Evolutionary conservation across 2,329 filamentous ascomycete species (phyloP).

Genomic region (Leptographium procerum): DNA sequence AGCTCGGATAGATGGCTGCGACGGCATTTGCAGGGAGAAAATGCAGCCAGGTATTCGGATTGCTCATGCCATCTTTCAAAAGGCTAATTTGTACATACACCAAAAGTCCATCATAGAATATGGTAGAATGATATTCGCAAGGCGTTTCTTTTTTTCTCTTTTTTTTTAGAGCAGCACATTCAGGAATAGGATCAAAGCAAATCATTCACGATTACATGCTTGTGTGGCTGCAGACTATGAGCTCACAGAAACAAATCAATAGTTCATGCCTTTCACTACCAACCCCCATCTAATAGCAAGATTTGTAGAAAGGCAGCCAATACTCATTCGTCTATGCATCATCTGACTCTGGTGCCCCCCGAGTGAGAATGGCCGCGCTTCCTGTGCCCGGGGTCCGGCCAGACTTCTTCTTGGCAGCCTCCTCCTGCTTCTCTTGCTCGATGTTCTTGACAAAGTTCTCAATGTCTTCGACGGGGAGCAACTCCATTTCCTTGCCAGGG

Average conservation of each 20-base stretch:
- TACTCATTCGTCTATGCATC: not conserved
- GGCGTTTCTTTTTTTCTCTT: constrained; percentile 1
- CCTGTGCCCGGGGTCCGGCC: constrained; percentile 60
- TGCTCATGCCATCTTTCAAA: not conserved
- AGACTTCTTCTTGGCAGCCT: constrained; percentile 94
- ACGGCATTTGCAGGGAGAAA: not conserved
- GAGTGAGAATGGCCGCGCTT: constrained; percentile 63
- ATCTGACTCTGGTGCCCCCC: constrained; percentile 24
- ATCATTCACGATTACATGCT: constrained; percentile 2
- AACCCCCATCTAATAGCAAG: not conserved
- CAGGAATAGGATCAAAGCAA: no score
- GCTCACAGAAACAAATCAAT: not conserved
- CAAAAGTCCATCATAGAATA: not conserved
- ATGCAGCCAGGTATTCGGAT: not conserved
- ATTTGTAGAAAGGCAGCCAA: not conserved
- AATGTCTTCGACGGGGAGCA: constrained; percentile 91
- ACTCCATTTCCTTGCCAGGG: constrained; percentile 80
- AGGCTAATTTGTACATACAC: not conserved
- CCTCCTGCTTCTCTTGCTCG: constrained; percentile 98
- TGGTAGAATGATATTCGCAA: not conserved
- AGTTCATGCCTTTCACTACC: not conserved
- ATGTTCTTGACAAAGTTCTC: constrained; percentile 97
- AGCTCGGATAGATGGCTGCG: constrained; percentile 50
- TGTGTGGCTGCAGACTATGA: not conserved
- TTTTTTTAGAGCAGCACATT: no score